Conservation (phyloP, 768 basidiomycete species). For the Boletus coccyginus region DNA sequence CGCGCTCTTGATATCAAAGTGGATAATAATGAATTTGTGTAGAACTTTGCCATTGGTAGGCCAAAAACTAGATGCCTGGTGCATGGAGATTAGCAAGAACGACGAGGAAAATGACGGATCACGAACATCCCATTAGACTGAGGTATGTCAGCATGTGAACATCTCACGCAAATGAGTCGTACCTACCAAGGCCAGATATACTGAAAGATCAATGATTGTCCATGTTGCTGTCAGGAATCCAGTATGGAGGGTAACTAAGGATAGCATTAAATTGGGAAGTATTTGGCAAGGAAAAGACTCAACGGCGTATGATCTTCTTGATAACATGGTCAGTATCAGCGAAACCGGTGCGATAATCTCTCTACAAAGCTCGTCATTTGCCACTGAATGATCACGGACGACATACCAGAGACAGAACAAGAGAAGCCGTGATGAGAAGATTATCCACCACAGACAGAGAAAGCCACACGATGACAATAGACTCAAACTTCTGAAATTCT, state of each 20-base stretch:
- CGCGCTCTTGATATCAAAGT: conserved; percentile 32
- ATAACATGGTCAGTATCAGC: conserved; percentile 37
- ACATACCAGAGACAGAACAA: conserved; percentile 44
- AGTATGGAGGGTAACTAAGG: conserved; percentile 39
- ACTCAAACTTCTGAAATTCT: conserved; percentile 30
- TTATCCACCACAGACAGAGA: conserved; percentile 43
- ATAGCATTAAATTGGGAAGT: background rate
- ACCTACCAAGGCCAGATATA: conserved; percentile 26
- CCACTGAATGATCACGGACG: background rate
- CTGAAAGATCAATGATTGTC: conserved; percentile 31
- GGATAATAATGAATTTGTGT: conserved; percentile 36
- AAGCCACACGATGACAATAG: conserved; percentile 42
- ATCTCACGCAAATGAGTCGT: background rate
- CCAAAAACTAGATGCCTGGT: conserved; percentile 30
- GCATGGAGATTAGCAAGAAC: background rate
- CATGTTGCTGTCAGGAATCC: conserved; percentile 38
- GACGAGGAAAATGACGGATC: background rate
- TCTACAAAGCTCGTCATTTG: conserved; percentile 26
- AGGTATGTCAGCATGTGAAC: conserved; percentile 2
- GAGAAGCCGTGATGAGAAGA: conserved; percentile 42
- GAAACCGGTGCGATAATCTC: conserved; percentile 35
- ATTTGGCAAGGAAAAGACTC: background rate
- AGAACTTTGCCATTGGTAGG: conserved; percentile 34
- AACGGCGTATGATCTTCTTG: conserved; percentile 36
- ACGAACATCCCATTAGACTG: conserved; percentile 24